Base-by-base conservation (phyloP, 2,329 filamentous ascomycete species). In the Zymoseptoria crescenta region DNA sequence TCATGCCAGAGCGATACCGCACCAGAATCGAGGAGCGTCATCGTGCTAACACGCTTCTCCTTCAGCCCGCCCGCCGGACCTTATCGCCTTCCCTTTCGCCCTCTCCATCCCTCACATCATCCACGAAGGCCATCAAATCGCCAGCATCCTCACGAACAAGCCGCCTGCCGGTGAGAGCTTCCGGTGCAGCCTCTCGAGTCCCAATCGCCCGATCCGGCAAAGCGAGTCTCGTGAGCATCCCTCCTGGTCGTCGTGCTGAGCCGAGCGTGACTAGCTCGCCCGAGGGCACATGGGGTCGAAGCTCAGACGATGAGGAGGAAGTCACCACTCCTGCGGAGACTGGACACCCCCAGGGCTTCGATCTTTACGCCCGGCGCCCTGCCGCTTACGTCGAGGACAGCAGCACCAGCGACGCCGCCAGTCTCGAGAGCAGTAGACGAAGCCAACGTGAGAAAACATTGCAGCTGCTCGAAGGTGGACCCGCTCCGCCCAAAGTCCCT, bases 241-340 rank as follows among this genome's bases (percentile, higher is more conserved):
- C 35, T 45, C 35, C 35, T 2, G 35, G 35, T n/a, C 35, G 35
- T 45, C 35, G 35, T 45, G 35, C 35, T 45, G 35, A 56, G 30
- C 48, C 60, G 58, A 68, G 64, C 60, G 55, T 62, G n/a, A 59
- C 49, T 56, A 66, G 58, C 58, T 65, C 67, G 10, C 67, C 65
- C 5, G 66, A 65, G 5, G 55, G 56, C 30, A 67, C 67, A 10
- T 55, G 56, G 41, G 65, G 60, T 7, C 58, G 56, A 9, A 68
- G 59, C 50, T 62, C 63, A 9, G 60, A 61, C 8, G 67, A 68
- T 13, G 63, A 66, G 52, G 67, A 69, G 41, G 67, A 68, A 51
- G 48, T 67, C 21, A 59, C 54, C n/a, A 69, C 66, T 8, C 66
- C 67, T 27, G 35, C 13, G 35, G 35, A 45, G 35, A 24, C 59